Evolutionary conservation across 495 filamentous ascomycete genomes (phyloP).

Genomic region (Aspergillus hancockii): DNA sequence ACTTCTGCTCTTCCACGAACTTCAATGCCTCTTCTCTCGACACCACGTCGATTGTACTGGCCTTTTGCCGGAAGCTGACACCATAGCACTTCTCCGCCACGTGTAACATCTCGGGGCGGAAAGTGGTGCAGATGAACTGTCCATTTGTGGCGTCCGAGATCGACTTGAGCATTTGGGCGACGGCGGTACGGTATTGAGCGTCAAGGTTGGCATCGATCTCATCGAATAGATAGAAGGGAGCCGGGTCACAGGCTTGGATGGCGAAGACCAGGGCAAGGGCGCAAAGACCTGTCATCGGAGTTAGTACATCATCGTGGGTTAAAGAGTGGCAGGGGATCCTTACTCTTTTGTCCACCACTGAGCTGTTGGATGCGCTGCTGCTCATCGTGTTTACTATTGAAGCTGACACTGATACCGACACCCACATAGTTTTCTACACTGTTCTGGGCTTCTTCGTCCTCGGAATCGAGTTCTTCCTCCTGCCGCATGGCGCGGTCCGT

Average conservation of each 20-base stretch:
- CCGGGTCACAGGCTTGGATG: conserved; percentile 97
- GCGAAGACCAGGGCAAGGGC: conserved; percentile 96
- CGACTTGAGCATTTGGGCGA: conserved; percentile 80
- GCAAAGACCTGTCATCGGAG: conserved; percentile 70
- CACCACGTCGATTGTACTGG: conserved; percentile 86
- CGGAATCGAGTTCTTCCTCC: conserved; percentile 68
- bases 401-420: conserved; percentile 96
- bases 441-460: conserved; percentile 56
- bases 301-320: neutral
- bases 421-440: conserved; percentile 95
- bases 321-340: conserved; percentile 27
- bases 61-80: conserved; percentile 91
- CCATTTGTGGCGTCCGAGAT: conserved; percentile 62
- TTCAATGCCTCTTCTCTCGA: conserved; percentile 82
- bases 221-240: conserved; percentile 98
- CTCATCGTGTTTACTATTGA: conserved; percentile 97
- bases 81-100: conserved; percentile 98
- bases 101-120: conserved; percentile 92
- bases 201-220: conserved; percentile 99
- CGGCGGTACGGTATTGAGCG: conserved; percentile 93
- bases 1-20: conserved; percentile 84
- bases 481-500: conserved; percentile 65
- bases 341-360: conserved; percentile 96
- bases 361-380: conserved; percentile 98
- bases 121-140: conserved; percentile 92